phyloP scores from a whole-genome alignment of 805 yeast species.

The Dipodascus geniculatus region DNA sequence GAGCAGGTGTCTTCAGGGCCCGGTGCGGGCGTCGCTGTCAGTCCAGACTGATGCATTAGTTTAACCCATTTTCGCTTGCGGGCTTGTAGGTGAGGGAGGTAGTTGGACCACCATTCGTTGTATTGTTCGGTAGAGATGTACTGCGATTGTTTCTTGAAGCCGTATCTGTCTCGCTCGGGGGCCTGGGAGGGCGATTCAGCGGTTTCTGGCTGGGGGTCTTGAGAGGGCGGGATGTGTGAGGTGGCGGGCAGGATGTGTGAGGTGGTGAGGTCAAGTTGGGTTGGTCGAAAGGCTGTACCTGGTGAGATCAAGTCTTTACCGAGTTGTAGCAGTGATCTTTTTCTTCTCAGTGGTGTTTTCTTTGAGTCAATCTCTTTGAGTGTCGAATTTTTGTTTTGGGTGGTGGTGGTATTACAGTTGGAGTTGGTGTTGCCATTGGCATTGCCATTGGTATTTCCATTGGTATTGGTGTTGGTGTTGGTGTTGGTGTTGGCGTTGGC shows the following conservation, averaged over 20 bases:
- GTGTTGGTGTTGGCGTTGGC: no score
- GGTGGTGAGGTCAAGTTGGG: neutral
- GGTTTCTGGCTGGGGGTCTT: neutral
- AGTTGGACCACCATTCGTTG: slow-evolving; percentile 64
- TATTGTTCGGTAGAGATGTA: slow-evolving; percentile 45
- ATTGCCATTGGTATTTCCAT: no score
- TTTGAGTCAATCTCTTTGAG: no score
- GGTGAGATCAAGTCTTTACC: neutral
- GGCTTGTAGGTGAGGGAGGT: slow-evolving; percentile 48
- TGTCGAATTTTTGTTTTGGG: no score
- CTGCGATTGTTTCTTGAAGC: slow-evolving; percentile 60
- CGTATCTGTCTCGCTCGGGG: slow-evolving; percentile 56
- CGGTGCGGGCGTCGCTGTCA: slow-evolving; percentile 24
- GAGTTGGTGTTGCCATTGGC: no score
- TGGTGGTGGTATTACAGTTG: no score
- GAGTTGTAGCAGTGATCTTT: neutral
- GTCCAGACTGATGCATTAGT: slow-evolving; percentile 57
- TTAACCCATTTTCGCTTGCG: slow-evolving; percentile 70
- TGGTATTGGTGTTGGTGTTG: no score
- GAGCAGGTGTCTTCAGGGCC: slow-evolving; percentile 14
- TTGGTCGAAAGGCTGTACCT: no score
- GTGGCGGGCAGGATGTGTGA: neutral
- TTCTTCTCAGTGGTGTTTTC: neutral
- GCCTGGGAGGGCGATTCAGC: neutral
- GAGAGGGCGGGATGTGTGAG: neutral